A percentile compares a stretch with the other conserved stretches of the same genome.
Conservation (phyloP, 1,139 yeast species). For the Debaryomyces robertsiae region DNA sequence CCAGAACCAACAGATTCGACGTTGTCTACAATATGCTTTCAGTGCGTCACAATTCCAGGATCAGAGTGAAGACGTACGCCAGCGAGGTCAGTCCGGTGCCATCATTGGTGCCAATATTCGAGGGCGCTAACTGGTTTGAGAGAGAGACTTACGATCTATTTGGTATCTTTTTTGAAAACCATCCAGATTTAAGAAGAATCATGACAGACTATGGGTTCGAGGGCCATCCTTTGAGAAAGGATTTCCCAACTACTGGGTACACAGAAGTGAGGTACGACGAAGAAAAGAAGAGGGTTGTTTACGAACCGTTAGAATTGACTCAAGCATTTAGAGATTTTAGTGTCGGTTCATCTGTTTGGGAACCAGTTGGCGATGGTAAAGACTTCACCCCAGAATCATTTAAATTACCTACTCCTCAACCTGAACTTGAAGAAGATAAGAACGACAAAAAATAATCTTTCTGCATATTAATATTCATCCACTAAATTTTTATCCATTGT, state of each 20-base stretch:
- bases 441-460: constrained; percentile 27
- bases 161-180: constrained; percentile 85
- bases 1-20: constrained; percentile 82
- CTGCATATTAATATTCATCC: constrained; percentile 10
- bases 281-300: constrained; percentile 86
- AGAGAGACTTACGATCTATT: constrained; percentile 86
- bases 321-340: constrained; percentile 92
- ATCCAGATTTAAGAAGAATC: constrained; percentile 87
- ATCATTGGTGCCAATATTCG: constrained; percentile 65
- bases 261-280: constrained; percentile 89
- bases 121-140: constrained; percentile 90
- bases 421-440: constrained; percentile 62
- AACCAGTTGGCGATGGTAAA: constrained; percentile 85
- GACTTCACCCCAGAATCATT: constrained; percentile 81
- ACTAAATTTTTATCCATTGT: constrained; percentile 3
- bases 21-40: constrained; percentile 83
- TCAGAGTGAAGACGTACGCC: constrained; percentile 88
- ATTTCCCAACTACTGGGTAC: constrained; percentile 91
- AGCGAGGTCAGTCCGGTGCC: constrained; percentile 84
- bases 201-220: constrained; percentile 93
- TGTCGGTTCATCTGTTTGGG: constrained; percentile 89
- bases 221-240: constrained; percentile 90
- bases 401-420: constrained; percentile 81
- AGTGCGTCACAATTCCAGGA: constrained; percentile 82
- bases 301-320: constrained; percentile 86